A percentile compares a stretch with the other conserved stretches of the same genome.
Evolutionary conservation across 805 yeast genomes (phyloP).

Genomic region (Jamesozyma lodderae): DNA sequence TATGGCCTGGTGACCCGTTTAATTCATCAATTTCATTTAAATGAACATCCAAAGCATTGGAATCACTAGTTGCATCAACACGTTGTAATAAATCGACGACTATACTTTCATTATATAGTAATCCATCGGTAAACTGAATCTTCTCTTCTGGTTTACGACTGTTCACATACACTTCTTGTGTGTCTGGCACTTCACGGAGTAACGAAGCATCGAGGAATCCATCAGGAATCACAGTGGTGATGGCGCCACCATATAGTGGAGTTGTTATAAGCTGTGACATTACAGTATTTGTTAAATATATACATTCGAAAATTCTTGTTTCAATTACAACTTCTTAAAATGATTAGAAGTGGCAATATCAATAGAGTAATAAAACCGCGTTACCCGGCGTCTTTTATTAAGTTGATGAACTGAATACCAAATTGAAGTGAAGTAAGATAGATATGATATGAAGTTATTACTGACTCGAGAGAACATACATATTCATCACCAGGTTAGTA

Average conservation of each 20-base stretch:
- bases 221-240: constrained; percentile 47
- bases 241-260: constrained; percentile 74
- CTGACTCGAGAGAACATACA: too few species aligned
- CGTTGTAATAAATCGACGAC: constrained; percentile 58
- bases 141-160: constrained; percentile 22
- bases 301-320: too few species aligned
- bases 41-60: constrained; percentile 42
- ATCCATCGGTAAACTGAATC: constrained; percentile 29
- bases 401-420: too few species aligned
- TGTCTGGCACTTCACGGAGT: constrained; percentile 80
- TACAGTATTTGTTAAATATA: too few species aligned
- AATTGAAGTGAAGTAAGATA: too few species aligned
- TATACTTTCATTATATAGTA: constrained; percentile 42
- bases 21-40: constrained; percentile 43
- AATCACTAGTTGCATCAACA: constrained; percentile 33
- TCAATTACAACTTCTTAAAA: too few species aligned
- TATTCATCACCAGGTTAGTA: too few species aligned
- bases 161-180: constrained; percentile 81
- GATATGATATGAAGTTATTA: too few species aligned
- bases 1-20: constrained; percentile 33
- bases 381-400: too few species aligned
- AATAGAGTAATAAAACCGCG: too few species aligned
- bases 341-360: too few species aligned
- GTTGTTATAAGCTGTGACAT: too few species aligned
- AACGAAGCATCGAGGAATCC: constrained; percentile 67